Base-by-base conservation (phyloP, 2,329 filamentous ascomycete species). In the Aspergillus flavus region DNA sequence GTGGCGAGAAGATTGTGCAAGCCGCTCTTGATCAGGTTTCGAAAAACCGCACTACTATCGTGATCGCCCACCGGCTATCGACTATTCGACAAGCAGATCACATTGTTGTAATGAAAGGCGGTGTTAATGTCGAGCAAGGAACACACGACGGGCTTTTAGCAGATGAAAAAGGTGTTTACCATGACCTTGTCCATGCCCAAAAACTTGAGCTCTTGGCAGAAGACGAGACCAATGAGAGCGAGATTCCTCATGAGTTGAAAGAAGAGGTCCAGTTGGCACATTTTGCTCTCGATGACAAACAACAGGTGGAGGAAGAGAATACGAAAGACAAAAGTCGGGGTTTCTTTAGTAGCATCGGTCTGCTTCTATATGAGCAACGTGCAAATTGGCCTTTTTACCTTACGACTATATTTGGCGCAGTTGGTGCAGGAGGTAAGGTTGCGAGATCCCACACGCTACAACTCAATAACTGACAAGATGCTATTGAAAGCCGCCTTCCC, bases 21-120 rank as follows among this genome's bases (percentile, higher is more conserved):
- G 74, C 80, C 36, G 84, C 85, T 1, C 78, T 87, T 6, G 81
- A 83, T 59, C 77, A 79, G 7, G 79, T 89, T 0, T 85, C 90
- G 0, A 80, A 85, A 11, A 84, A 82, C 7, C 85, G 91, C 6
- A 91, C 90, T 0, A 89, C 92, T 0, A 86, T 95, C n/a, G 86
- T 93, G 48, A 91, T 94, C 55, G 93, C 92, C 0, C 89, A 91
- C 73, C 85, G 89, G 11, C 79, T 92, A 28, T 91, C 89, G 0
- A 92, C 90, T 0, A 87, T 92, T 60, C 87, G 89, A 79, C 88
- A 90, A 66, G 92, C 92, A 4, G 90, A 96, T 72, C 86, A 88
- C 43, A 96, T 96, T 59, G 81, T 93, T 9, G 92, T 96, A 0
- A 77, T 96, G 59, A 84, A 89, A 56, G 86, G 89, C 68, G 93